Evolutionary conservation across 2,329 filamentous ascomycete genomes (phyloP).

Genomic region (Aspergillus proliferans): DNA sequence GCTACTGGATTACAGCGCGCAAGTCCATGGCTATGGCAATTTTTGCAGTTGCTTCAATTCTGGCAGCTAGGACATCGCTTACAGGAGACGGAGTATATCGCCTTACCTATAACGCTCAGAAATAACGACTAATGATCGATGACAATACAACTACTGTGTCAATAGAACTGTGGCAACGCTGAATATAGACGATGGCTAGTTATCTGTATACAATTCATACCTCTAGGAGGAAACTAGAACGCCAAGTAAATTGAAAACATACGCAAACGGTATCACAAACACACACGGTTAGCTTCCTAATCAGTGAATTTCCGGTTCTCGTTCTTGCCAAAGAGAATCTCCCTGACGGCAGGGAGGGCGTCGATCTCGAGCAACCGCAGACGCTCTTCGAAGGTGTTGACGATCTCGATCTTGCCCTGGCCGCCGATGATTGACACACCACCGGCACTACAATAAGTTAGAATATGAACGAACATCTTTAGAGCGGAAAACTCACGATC

Average conservation of each 20-base stretch:
- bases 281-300: constrained; percentile 44
- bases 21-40: too few relatives aligned
- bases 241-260: constrained; percentile 1
- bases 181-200: neutral
- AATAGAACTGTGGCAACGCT: neutral
- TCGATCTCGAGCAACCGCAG: constrained; percentile 77
- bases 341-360: constrained; percentile 75
- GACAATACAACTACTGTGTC: neutral
- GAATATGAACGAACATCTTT: constrained; percentile 2
- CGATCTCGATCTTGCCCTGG: constrained; percentile 90
- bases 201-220: neutral
- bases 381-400: constrained; percentile 95
- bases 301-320: constrained; percentile 93
- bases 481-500: constrained; percentile 59
- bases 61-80: too few relatives aligned
- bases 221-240: neutral
- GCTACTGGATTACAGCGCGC: too few relatives aligned
- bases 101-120: neutral
- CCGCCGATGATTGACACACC: constrained; percentile 75
- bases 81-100: too few relatives aligned
- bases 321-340: constrained; percentile 89
- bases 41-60: too few relatives aligned
- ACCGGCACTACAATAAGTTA: constrained; percentile 58
- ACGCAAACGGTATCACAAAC: constrained; percentile 2
- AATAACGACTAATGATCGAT: neutral